Evolutionary conservation across 345 rosid species (phyloP), one percentile per base, ranked within the genome.

Genomic region (Dipteronia dyeriana): DNA sequence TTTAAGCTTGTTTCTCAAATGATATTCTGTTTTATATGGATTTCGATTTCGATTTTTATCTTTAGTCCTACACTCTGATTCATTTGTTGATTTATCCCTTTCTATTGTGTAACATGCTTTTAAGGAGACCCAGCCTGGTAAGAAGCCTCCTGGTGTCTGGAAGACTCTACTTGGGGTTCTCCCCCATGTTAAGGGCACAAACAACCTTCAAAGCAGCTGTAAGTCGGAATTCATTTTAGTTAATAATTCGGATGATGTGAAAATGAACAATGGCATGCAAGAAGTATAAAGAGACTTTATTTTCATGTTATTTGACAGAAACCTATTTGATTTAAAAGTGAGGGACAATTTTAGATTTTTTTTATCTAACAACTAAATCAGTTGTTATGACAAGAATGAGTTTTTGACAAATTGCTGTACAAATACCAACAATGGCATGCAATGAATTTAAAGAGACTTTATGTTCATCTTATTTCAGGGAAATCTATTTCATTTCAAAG

Each of bases 81-180:
- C 53, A 54, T 17, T 2, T 7, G 26, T 14, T 75, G n/a, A 67
- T 49, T 63, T 67, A 12, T 34, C 53, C 73, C 66, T 17, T 4
- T 66, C 9, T 76, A n/a, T 34, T 76, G 12, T 38, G 23, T 23
- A 43, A 45, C 76, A 91, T 98, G 98, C 97, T 74, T 95, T 90
- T 60, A 91, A 94, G 87, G 94, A 83, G 34, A 79, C 91, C 14
- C 90, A 92, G 82, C 71, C 54, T 26, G 86, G 88, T 63, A 80
- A 80, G 82, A 94, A 88, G 86, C 92, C 95, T 80, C 97, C 97
- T 4, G 99, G 99, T 43, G 97, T 96, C 70, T 70, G 79, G 78
- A 85, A 85, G 88, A 96, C 97, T 38, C 79, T 96, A 31, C 75
- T 87, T 70, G 97, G 86, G 67, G 89, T 90, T 17, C 73, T 94